Percentiles rank a stretch among this genome's conserved stretches.
Conservation (phyloP, 176 grass and related monocot species). For the Dendrocalamus sinicus region DNA sequence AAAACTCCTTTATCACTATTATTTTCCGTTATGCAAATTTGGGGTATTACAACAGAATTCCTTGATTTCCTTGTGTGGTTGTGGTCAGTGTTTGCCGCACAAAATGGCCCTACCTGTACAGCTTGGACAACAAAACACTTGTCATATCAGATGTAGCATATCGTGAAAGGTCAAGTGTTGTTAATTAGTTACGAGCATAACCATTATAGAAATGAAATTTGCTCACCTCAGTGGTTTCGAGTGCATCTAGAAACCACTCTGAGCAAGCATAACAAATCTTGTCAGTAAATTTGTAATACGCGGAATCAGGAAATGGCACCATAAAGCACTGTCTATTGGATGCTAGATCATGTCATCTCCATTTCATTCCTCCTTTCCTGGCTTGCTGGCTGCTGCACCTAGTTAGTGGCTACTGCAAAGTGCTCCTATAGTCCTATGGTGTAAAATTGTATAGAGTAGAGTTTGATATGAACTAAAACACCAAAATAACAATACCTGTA, state of each 20-base stretch:
- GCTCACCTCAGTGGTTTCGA: background rate
- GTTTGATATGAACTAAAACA: no score
- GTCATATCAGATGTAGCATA: background rate
- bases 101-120: conserved; percentile 31
- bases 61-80: no score
- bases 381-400: no score
- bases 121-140: background rate
- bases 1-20: no score
- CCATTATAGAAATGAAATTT: background rate
- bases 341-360: background rate
- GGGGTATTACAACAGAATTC: no score
- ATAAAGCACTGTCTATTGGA: background rate
- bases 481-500: no score
- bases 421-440: no score
- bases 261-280: no score
- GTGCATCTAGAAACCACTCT: background rate
- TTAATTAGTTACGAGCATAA: background rate
- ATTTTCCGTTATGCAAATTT: no score
- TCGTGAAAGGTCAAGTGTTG: background rate
- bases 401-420: no score
- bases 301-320: background rate
- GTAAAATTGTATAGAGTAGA: no score
- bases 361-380: background rate
- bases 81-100: conserved; percentile 26
- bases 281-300: background rate